Conservation (phyloP, 176 grass and related monocot genomes). For the Poa pratensis region DNA sequence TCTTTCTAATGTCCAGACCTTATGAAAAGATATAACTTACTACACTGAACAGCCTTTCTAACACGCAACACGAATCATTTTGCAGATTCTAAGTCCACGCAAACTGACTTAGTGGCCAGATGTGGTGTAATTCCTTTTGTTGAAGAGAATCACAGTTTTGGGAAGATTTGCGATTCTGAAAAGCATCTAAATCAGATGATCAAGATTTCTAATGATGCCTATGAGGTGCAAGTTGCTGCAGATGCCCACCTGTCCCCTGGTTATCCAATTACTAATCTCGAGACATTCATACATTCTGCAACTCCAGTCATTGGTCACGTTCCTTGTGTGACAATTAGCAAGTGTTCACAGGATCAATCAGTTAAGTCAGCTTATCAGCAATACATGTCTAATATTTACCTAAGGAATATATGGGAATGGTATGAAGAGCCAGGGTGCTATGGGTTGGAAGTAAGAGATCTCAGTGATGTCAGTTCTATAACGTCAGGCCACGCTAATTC, state of each 20-base stretch:
- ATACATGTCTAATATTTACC: conserved; percentile 45
- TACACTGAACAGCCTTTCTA: conserved; percentile 20
- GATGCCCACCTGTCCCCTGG: conserved; percentile 48
- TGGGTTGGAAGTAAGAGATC: conserved; percentile 70
- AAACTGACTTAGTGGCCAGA: conserved; percentile 19
- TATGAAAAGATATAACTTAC: conserved; percentile 22
- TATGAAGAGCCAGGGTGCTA: conserved; percentile 86
- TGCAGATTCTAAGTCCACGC: conserved; percentile 29
- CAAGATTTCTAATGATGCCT: conserved; percentile 53
- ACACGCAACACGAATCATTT: conserved; percentile 27
- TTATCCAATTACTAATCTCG: conserved; percentile 59
- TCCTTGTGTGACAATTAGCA: conserved; percentile 38
- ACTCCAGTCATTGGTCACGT: conserved; percentile 58
- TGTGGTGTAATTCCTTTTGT: conserved; percentile 1
- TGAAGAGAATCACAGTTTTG: conserved; percentile 21
- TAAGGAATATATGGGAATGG: conserved; percentile 69
- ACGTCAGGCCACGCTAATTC: conserved; percentile 26
- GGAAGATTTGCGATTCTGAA: conserved; percentile 34
- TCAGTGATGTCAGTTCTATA: conserved; percentile 43
- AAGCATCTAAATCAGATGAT: conserved; percentile 55
- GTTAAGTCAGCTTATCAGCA: conserved; percentile 46
- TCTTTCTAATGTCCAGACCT: conserved; percentile 24
- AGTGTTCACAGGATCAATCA: conserved; percentile 41
- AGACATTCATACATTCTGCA: conserved; percentile 66
- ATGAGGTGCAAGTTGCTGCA: conserved; percentile 51